phyloP scores from a whole-genome alignment of 352 stramenopile genomes.

The Phytopythium montanum region DNA sequence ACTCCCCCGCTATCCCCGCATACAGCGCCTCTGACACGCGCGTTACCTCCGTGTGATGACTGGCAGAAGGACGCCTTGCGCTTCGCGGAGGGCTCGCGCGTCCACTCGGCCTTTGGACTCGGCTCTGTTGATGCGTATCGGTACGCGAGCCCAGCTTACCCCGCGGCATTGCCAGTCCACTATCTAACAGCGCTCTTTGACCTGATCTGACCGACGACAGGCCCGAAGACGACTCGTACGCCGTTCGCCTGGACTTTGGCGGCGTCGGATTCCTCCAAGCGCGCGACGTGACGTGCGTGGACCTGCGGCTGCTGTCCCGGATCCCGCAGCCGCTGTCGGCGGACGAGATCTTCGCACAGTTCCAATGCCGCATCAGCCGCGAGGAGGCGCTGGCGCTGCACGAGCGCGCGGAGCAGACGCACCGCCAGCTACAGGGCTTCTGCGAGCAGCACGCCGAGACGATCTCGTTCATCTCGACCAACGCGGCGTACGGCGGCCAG shows the following conservation, averaged over 20 bases:
- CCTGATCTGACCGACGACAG: neutral
- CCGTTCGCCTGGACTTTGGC: conserved; percentile 27
- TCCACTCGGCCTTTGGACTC: conserved; percentile 23
- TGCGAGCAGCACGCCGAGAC: conserved; percentile 68
- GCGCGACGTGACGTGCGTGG: conserved; percentile 51
- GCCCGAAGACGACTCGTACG: conserved; percentile 29
- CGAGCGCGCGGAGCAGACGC: conserved; percentile 45
- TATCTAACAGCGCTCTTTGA: no score
- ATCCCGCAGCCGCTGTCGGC: conserved; percentile 67
- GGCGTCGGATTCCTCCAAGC: conserved; percentile 33
- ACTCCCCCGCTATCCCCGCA: neutral
- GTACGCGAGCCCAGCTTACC: neutral
- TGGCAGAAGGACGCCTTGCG: conserved; percentile 23
- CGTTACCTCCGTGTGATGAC: neutral
- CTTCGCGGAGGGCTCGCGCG: conserved; percentile 20
- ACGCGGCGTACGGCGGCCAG: conserved; percentile 60
- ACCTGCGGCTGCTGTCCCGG: conserved; percentile 59
- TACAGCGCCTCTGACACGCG: neutral
- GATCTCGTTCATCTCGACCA: conserved; percentile 77
- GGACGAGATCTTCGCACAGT: conserved; percentile 60
- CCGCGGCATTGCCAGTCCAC: no score
- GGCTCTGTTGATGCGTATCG: conserved; percentile 19
- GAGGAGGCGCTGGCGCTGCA: conserved; percentile 58
- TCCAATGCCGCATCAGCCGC: conserved; percentile 56
- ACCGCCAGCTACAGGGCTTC: conserved; percentile 49